Percentiles rank a stretch among this genome's conserved stretches.
These are phyloP conservation scores for Carallia brachiata DNA, from an alignment of 345 rosid genomes.

Conservation along the genomic window DNA sequence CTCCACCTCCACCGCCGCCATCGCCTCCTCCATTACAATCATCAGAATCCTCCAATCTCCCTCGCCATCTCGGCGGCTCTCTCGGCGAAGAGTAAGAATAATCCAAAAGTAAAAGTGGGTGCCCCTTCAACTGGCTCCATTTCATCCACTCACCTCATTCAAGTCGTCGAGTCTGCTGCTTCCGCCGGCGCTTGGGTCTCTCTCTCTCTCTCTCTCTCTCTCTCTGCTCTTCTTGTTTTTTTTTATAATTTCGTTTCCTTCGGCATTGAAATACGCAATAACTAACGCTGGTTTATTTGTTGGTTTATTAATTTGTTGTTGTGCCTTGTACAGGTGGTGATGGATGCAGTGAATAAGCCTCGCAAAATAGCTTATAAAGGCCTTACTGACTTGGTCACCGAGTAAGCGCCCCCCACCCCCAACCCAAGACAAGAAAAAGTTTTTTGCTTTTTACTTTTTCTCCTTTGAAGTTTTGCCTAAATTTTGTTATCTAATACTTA, in stretches of 20 bases:
- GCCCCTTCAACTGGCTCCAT: constrained; percentile 67
- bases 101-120: constrained; percentile 57
- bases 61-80: no score
- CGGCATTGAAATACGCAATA: background rate
- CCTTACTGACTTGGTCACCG: constrained; percentile 82
- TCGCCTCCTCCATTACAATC: no score
- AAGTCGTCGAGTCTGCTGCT: constrained; percentile 84
- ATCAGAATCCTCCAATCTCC: no score
- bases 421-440: no score
- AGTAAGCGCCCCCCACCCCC: constrained; percentile 43
- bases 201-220: background rate
- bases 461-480: no score
- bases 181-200: constrained; percentile 82
- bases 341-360: constrained; percentile 93
- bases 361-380: constrained; percentile 80
- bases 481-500: no score
- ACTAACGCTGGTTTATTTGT: no score
- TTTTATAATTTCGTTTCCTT: no score
- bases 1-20: no score
- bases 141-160: constrained; percentile 56
- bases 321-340: constrained; percentile 56
- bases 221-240: background rate
- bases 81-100: no score
- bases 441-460: no score
- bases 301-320: no score